A percentile compares a stretch with the other conserved stretches of the same genome.
These are phyloP conservation scores for Calvatia gigantea DNA, from an alignment of 768 basidiomycete species.

Conservation along the genomic window DNA sequence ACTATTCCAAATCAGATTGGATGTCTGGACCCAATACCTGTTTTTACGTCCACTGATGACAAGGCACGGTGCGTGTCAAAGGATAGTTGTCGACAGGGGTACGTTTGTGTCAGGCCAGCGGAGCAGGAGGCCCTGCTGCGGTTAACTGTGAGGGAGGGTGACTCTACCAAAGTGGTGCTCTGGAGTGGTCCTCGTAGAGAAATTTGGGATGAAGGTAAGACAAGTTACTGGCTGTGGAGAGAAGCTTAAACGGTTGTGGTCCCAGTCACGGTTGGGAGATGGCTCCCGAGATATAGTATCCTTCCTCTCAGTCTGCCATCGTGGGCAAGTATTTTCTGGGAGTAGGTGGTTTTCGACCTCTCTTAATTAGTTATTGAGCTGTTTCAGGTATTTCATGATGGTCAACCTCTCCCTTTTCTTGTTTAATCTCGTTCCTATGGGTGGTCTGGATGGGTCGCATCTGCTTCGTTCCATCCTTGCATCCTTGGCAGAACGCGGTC, in stretches of 20 bases:
- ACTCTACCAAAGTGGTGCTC: constrained; percentile 43
- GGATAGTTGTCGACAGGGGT: constrained; percentile 29
- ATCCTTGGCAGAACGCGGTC: neutral
- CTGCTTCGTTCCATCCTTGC: constrained; percentile 36
- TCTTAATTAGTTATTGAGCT: neutral
- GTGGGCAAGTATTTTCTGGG: constrained; percentile 39
- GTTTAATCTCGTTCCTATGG: constrained; percentile 79
- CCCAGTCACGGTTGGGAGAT: constrained; percentile 50
- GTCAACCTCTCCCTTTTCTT: constrained; percentile 77
- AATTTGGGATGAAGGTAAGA: constrained; percentile 62
- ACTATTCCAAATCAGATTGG: constrained; percentile 27
- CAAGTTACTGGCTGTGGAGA: constrained; percentile 6
- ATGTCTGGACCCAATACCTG: constrained; percentile 54
- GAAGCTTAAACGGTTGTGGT: neutral
- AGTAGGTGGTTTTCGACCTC: constrained; percentile 39
- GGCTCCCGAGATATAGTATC: constrained; percentile 39
- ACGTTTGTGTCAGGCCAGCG: constrained; percentile 53
- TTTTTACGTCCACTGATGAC: constrained; percentile 36
- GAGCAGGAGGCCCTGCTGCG: constrained; percentile 51
- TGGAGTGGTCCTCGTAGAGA: constrained; percentile 73
- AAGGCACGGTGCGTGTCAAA: constrained; percentile 37
- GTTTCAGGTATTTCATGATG: constrained; percentile 53
- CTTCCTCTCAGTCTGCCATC: constrained; percentile 41
- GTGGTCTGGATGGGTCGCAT: constrained; percentile 67
- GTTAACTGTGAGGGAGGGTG: constrained; percentile 36